These are phyloP conservation scores for Juglanconis sp. DNA, from an alignment of 2,329 filamentous ascomycete genomes.

Conservation along the genomic window DNA sequence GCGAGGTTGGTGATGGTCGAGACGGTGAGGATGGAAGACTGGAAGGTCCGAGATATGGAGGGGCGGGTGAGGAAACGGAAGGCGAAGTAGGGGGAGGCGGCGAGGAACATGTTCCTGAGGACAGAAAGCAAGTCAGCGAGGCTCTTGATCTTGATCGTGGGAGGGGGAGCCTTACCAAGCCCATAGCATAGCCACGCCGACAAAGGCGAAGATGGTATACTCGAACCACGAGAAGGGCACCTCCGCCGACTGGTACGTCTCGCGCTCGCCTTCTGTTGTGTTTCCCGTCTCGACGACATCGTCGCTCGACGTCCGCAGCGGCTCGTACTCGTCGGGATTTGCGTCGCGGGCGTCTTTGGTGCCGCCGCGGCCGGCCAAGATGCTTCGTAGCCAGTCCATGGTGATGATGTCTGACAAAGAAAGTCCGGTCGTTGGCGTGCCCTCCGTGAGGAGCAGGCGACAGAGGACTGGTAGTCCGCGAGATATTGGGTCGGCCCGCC, in stretches of 20 bases:
- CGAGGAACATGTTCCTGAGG: constrained; percentile 93
- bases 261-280: constrained; percentile 27
- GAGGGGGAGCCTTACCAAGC: constrained; percentile 66
- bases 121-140: not conserved
- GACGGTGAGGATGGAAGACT: constrained; percentile 82
- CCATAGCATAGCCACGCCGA: constrained; percentile 95
- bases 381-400: constrained; percentile 16
- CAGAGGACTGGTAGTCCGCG: not conserved
- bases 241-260: constrained; percentile 29
- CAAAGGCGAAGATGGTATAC: constrained; percentile 78
- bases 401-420: not conserved
- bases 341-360: constrained; percentile 24
- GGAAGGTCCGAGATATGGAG: constrained; percentile 78
- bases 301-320: constrained; percentile 27
- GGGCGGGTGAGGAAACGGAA: constrained; percentile 69
- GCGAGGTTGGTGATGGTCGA: constrained; percentile 80
- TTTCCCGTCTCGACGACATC: constrained; percentile 8
- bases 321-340: constrained; percentile 18
- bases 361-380: constrained; percentile 22
- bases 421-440: not conserved
- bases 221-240: constrained; percentile 77
- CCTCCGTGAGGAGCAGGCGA: not conserved
- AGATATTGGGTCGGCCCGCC: not conserved
- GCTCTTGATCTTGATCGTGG: not conserved
- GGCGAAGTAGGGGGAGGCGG: constrained; percentile 90